Evolutionary conservation across 108 stramenopile genomes (phyloP).

Genomic region (Nannochloropsis gaditana): DNA sequence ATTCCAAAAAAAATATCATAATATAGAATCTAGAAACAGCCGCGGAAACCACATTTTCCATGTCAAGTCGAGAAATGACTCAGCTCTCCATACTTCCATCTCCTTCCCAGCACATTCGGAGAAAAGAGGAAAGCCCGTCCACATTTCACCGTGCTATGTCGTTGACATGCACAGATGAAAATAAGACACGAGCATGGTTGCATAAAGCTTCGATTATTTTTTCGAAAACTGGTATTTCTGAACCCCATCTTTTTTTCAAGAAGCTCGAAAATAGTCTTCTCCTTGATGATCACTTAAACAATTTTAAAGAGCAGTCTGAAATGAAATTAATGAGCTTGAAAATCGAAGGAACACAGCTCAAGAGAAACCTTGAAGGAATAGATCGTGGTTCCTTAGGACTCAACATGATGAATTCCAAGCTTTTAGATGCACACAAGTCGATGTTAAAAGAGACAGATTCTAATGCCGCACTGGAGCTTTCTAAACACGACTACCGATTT

Average conservation of each 20-base stretch:
- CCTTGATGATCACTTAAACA: background rate
- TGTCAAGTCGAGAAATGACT: background rate
- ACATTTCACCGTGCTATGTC: too few relatives aligned
- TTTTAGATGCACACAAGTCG: too few relatives aligned
- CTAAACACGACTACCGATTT: background rate
- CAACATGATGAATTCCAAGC: background rate
- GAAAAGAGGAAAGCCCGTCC: too few relatives aligned
- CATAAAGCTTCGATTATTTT: background rate
- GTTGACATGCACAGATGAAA: too few relatives aligned
- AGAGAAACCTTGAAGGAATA: background rate
- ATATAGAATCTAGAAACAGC: background rate
- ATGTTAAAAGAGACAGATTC: background rate
- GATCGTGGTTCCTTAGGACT: background rate
- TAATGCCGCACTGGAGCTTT: background rate
- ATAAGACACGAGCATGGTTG: background rate
- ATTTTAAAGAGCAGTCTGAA: background rate
- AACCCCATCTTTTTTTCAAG: background rate
- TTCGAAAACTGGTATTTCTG: slow-evolving; percentile 1
- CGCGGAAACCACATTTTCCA: background rate
- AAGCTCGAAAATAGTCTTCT: background rate
- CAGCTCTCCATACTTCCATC: background rate
- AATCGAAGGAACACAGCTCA: background rate
- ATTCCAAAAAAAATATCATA: too few relatives aligned
- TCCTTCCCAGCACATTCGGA: background rate
- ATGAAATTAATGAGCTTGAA: background rate